Evolutionary conservation across 2,329 filamentous ascomycete species (phyloP).

Genomic region (Botrytis tulipae): DNA sequence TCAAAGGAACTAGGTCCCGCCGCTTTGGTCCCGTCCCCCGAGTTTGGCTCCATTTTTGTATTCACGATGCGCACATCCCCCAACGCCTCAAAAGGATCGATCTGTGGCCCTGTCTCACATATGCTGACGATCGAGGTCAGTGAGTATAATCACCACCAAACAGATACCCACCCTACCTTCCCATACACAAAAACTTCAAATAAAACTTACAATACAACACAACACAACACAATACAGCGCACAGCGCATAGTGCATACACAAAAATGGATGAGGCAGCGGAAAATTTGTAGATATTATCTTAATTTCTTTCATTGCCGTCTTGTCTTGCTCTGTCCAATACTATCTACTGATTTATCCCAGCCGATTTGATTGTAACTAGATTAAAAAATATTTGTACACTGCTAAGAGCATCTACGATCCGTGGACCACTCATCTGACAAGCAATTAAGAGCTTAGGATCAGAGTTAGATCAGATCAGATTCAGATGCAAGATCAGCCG

Average conservation of each 20-base stretch:
- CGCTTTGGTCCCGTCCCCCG: conserved; percentile 2
- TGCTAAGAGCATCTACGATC: neutral
- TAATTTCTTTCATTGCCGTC: conserved; percentile 2
- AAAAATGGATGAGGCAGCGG: neutral
- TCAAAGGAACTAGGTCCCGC: neutral
- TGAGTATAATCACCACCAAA: neutral
- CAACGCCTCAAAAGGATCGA: conserved; percentile 3
- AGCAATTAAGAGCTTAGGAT: neutral
- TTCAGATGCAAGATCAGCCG: conserved; percentile 15
- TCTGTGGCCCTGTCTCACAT: neutral
- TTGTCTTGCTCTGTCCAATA: neutral
- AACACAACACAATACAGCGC: conserved; percentile 1
- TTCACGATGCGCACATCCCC: neutral
- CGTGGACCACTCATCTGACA: neutral
- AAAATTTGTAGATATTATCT: neutral
- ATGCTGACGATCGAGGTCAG: conserved; percentile 7
- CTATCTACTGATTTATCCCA: neutral
- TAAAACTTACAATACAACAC: neutral
- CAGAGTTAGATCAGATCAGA: conserved; percentile 9
- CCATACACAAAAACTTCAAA: neutral
- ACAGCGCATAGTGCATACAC: neutral
- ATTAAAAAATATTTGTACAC: neutral
- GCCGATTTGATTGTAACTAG: neutral
- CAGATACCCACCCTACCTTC: neutral
- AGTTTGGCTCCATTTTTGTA: neutral